Base-by-base conservation (phyloP, 139 green algal genomes). In the Pleodorina starrii region DNA sequence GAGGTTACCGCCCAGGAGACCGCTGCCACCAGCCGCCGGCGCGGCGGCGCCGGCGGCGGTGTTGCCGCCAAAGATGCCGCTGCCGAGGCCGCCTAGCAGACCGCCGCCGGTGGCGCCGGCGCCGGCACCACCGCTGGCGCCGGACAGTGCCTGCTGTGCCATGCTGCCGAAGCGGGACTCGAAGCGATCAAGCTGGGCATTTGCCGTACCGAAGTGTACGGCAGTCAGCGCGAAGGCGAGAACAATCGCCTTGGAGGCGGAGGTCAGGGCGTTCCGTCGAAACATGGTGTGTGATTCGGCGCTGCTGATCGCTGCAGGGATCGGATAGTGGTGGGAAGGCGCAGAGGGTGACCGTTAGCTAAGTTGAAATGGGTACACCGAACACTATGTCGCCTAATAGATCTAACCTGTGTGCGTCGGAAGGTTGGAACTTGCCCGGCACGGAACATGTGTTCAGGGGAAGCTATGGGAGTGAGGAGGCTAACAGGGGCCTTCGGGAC, bases 131-230 rank as follows among this genome's bases (percentile, higher is more conserved):
- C 78, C 78, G 40, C 57, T 40, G 57, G 50, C 36, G 48, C 35
- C 23, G 51, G 11, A n/a, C 48, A 14, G 43, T 66, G 2, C 21
- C 54, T 4, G 50, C 51, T 14, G 38, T 51, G 57, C 76, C 16
- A 1, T n/a, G n/a, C 0, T 11, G 29, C 57, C 38, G 40, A 86
- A 59, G 12, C 79, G 79, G 11, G 78, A 85, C n/a, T 11, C 78
- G 14, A 84, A 14, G 16, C 78, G 36, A 60, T 73, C 78, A 6
- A 86, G 38, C 79, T 75, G 79, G 16, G 79, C 59, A 12, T 48
- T 3, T 44, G 79, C 38, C 12, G 29, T 19, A 23, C 40, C 23
- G 38, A 51, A 21, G 50, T 71, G n/a, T n/a, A 82, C 6, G 44
- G 27, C 74, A 12, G 42, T 7, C 57, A 74, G 40, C 0, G 35